phyloP scores from a whole-genome alignment of 108 stramenopile genomes.

The Chaetoceros tenuissimus region DNA sequence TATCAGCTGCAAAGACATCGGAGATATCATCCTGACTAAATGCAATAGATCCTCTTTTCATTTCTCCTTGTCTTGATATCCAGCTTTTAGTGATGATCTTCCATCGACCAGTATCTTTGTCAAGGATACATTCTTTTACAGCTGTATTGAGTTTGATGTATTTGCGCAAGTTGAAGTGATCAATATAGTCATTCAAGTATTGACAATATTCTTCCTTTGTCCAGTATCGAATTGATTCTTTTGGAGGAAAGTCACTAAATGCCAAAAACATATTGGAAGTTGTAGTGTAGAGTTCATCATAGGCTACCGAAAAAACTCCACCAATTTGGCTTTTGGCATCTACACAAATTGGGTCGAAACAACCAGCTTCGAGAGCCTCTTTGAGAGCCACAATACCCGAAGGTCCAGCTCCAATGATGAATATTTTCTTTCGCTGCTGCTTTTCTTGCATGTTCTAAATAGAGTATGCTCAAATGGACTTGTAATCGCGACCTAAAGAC shows the following conservation, averaged over 20 bases:
- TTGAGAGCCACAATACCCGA: conserved; percentile 9
- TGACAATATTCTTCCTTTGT: conserved; percentile 10
- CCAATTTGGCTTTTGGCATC: not conserved
- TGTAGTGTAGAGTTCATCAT: conserved; percentile 7
- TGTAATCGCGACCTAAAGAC: no score
- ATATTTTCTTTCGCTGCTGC: no score
- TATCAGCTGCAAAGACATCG: no score
- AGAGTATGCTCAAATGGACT: no score
- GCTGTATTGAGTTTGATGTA: conserved; percentile 12
- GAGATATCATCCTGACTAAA: conserved; percentile 3
- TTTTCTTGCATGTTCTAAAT: no score
- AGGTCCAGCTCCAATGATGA: conserved; percentile 10
- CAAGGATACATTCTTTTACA: not conserved
- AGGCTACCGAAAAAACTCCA: conserved; percentile 8
- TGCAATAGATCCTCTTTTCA: not conserved
- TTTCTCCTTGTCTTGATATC: conserved; percentile 5
- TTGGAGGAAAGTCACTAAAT: conserved; percentile 7
- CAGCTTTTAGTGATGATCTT: conserved; percentile 5
- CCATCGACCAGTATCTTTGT: conserved; percentile 9
- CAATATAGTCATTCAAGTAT: conserved; percentile 13
- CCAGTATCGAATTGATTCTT: conserved; percentile 2
- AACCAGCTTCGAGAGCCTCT: conserved; percentile 2
- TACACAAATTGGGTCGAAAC: not conserved
- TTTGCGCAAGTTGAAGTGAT: conserved; percentile 10
- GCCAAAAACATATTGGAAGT: conserved; percentile 7